phyloP scores from a whole-genome alignment of 257 asterid genomes.

The Sherardia arvensis region DNA sequence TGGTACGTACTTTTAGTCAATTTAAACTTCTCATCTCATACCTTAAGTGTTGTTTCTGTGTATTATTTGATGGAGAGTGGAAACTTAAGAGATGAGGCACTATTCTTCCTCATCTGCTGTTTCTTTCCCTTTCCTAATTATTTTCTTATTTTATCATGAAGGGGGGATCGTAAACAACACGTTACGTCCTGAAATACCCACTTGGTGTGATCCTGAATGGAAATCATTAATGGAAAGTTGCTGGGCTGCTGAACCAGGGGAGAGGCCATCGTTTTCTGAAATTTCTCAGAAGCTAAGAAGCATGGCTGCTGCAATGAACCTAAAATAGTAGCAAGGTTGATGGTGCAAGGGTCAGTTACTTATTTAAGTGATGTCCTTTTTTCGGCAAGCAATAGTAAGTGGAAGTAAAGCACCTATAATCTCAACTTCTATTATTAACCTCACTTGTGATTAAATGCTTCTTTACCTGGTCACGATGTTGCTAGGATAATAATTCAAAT shows the following conservation, averaged over 20 bases:
- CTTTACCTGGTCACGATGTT: conserved; percentile 1
- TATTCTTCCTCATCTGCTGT: not conserved
- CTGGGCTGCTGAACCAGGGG: conserved; percentile 71
- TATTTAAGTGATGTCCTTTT: not conserved
- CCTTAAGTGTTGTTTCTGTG: not conserved
- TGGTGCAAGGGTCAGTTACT: not conserved
- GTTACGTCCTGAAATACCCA: conserved; percentile 83
- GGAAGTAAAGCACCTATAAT: not conserved
- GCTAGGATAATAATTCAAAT: conserved; percentile 10
- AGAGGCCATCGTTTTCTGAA: conserved; percentile 85
- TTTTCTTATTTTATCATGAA: conserved; percentile 10
- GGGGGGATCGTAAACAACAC: conserved; percentile 93
- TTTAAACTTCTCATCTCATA: not conserved
- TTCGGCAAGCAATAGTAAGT: conserved; percentile 5
- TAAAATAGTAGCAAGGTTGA: conserved; percentile 38
- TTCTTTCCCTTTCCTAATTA: not conserved
- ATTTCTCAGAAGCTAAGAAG: conserved; percentile 80
- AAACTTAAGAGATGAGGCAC: not conserved
- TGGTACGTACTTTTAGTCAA: conserved; percentile 33
- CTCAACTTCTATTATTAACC: not conserved
- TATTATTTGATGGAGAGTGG: not conserved
- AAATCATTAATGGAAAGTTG: conserved; percentile 86
- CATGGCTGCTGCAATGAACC: conserved; percentile 95
- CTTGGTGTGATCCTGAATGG: conserved; percentile 99
- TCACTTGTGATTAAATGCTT: not conserved